Conservation (phyloP, 768 basidiomycete genomes). For the Phylloporus sp. region DNA sequence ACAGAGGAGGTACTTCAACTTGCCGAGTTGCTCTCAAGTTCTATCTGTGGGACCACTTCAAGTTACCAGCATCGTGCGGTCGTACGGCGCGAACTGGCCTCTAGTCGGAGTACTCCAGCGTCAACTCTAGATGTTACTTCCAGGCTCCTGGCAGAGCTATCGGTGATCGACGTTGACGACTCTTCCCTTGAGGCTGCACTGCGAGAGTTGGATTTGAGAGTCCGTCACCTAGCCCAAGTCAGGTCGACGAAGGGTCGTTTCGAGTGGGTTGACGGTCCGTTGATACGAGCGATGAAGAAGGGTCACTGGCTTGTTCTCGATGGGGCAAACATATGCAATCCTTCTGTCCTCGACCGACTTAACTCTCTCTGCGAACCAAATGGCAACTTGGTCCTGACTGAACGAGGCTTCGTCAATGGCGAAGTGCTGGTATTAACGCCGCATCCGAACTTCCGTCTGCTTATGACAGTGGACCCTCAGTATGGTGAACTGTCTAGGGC, state of each 20-base stretch:
- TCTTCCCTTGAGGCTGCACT: constrained; percentile 9
- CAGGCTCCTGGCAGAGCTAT: constrained; percentile 29
- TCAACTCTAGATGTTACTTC: constrained; percentile 25
- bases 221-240: constrained; percentile 21
- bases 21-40: constrained; percentile 38
- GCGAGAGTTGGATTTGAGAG: constrained; percentile 15
- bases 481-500: constrained; percentile 93
- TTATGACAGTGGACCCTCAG: constrained; percentile 91
- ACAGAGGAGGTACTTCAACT: constrained; percentile 40
- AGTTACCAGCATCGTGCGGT: constrained; percentile 12
- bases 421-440: constrained; percentile 70
- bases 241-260: constrained; percentile 53
- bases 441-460: constrained; percentile 85
- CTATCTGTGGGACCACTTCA: constrained; percentile 20
- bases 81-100: constrained; percentile 17
- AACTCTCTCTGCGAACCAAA: constrained; percentile 92
- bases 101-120: constrained; percentile 12
- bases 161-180: constrained; percentile 8
- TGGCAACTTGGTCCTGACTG: constrained; percentile 81
- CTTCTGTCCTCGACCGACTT: constrained; percentile 92
- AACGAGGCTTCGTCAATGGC: constrained; percentile 81
- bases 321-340: constrained; percentile 90
- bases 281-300: constrained; percentile 77
- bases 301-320: constrained; percentile 92
- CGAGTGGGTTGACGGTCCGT: constrained; percentile 93